Base-by-base conservation (phyloP, 805 yeast species). In the Tanozyma kutaoensis region DNA sequence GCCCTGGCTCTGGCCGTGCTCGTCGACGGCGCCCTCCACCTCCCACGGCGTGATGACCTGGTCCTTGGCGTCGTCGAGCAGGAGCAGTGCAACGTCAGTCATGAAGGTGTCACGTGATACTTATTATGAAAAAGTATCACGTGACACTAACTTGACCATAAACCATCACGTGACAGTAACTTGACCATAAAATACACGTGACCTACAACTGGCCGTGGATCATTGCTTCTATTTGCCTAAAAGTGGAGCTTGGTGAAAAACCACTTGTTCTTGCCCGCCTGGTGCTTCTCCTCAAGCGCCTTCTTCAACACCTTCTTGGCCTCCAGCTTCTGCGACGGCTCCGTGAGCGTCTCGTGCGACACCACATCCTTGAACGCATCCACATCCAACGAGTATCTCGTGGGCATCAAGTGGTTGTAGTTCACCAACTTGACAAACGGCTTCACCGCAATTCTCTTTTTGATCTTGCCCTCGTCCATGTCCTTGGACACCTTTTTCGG, bases 401-500 rank as follows among this genome's bases (percentile, higher is more conserved):
- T 91, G 73, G 98, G 98, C 88, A 91, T 78, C 66, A 91, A 73
- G 69, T 91, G 98, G 85, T 85, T 85, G 94, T 86, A 91, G 95
- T 91, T 91, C 63, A 91, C 75, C 58, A 81, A 85, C 76, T 88
- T 91, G 72, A 91, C 85, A 68, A 91, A 91, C 55, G 98, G 96
- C 91, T 91, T 91, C 59, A 91, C 81, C 75, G 78, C 81, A 56
- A 95, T 81, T 74, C 93, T 82, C 80, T 82, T 84, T 50, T 94
- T 93, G 52, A 77, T 73, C 72, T 84, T 84, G 86, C 91, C 88
- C 51, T 85, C 81, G 60, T 88, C 91, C 76, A 80, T 79, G 60
- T 75, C 69, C 71, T 82, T 85, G 72, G 93, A 75, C 45, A 91
- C 93, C 79, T 82, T 86, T 62, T 80, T 70, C 66, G 98, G 98